These are phyloP conservation scores for Alternaria brassicae DNA, from an alignment of 2,329 filamentous ascomycete genomes.

Conservation along the genomic window DNA sequence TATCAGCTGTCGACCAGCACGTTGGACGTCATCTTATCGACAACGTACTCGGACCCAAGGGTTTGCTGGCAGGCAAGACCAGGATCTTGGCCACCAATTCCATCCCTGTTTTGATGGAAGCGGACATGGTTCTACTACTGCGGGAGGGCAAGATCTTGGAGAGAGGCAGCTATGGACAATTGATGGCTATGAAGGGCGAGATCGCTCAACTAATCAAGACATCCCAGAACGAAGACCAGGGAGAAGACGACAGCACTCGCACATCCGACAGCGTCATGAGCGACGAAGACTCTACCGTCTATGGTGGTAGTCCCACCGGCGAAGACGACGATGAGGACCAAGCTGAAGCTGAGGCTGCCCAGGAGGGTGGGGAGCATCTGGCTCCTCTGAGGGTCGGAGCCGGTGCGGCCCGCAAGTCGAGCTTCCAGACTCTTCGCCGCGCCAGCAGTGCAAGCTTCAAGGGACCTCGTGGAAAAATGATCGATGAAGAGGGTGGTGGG, in stretches of 20 bases:
- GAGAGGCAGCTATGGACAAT: constrained; percentile 86
- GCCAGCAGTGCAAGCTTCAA: constrained; percentile 92
- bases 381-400: constrained; percentile 71
- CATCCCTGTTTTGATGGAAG: constrained; percentile 86
- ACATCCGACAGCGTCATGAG: constrained; percentile 65
- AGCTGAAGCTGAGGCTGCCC: constrained; percentile 64
- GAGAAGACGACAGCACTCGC: constrained; percentile 52
- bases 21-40: constrained; percentile 95
- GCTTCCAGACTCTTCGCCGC: constrained; percentile 81
- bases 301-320: constrained; percentile 58
- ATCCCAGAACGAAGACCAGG: constrained; percentile 64
- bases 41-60: constrained; percentile 85
- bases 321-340: constrained; percentile 59
- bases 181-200: constrained; percentile 92
- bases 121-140: constrained; percentile 86
- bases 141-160: constrained; percentile 85
- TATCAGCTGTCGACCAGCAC: constrained; percentile 98
- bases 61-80: constrained; percentile 84
- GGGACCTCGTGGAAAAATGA: constrained; percentile 81
- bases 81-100: constrained; percentile 94
- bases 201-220: constrained; percentile 85
- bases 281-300: constrained; percentile 71
- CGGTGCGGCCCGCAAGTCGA: constrained; percentile 68
- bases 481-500: constrained; percentile 78
- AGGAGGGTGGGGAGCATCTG: constrained; percentile 74